Percentiles rank a stretch among this genome's conserved stretches.
phyloP scores from a whole-genome alignment of 169 alveolate genomes.

The Plasmodium fragile region DNA sequence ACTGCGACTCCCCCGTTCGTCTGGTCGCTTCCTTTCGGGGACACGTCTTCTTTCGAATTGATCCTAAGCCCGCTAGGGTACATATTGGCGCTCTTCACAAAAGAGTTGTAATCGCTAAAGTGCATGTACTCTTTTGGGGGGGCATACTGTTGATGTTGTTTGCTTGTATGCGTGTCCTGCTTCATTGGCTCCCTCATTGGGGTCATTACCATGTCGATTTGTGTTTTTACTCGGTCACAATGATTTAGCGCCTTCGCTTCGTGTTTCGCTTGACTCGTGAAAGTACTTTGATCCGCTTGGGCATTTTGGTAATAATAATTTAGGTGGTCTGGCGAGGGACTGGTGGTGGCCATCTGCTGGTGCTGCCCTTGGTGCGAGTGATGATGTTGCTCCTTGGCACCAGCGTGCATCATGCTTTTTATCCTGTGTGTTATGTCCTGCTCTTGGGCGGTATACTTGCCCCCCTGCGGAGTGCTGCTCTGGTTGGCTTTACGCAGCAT shows the following conservation, averaged over 20 bases:
- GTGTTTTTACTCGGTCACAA: not conserved
- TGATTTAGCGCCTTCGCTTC: not conserved
- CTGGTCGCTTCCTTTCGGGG: not conserved
- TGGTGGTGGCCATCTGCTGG: not conserved
- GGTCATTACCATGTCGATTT: not conserved
- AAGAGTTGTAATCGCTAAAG: slow-evolving; percentile 20
- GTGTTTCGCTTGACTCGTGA: slow-evolving; percentile 2
- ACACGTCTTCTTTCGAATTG: not conserved
- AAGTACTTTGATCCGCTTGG: not conserved
- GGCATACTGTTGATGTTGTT: not conserved
- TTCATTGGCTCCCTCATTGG: not conserved
- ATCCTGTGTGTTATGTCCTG: not conserved
- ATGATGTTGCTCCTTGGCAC: slow-evolving; percentile 31
- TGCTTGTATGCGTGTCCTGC: not conserved
- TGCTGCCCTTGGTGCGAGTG: slow-evolving; percentile 26
- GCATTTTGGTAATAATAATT: slow-evolving; percentile 29
- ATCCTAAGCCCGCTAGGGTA: not conserved
- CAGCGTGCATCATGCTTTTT: not conserved
- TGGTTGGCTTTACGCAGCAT: slow-evolving; percentile 5
- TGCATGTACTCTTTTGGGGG: not conserved
- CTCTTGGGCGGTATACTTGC: not conserved
- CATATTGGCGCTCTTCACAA: not conserved
- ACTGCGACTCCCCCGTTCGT: not conserved
- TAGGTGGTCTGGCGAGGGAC: slow-evolving; percentile 22
- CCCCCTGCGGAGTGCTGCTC: not conserved